These are phyloP conservation scores for Eurotiales sp. DNA, from an alignment of 2,329 filamentous ascomycete genomes.

Conservation along the genomic window DNA sequence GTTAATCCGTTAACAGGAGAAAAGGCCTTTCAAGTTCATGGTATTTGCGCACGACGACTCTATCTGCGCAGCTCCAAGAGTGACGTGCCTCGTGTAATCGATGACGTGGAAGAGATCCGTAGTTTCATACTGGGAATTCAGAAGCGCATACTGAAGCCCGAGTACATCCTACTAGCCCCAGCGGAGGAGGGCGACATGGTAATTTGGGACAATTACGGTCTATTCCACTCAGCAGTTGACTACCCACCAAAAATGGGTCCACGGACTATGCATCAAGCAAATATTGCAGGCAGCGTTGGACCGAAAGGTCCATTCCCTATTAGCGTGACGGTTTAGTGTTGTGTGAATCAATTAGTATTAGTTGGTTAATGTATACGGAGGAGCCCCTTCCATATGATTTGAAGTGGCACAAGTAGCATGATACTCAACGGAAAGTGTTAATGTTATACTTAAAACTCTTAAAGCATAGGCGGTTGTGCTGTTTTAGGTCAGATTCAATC, in stretches of 20 bases:
- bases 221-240: slow-evolving; percentile 44
- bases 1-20: slow-evolving; percentile 42
- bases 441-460: no score
- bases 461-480: no score
- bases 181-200: slow-evolving; percentile 44
- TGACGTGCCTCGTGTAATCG: background rate
- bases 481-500: no score
- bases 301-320: slow-evolving; percentile 24
- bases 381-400: no score
- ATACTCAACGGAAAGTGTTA: no score
- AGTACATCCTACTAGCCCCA: slow-evolving; percentile 38
- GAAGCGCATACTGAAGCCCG: slow-evolving; percentile 25
- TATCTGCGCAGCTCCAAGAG: slow-evolving; percentile 2
- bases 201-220: slow-evolving; percentile 44
- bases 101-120: slow-evolving; percentile 8
- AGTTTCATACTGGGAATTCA: slow-evolving; percentile 6
- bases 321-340: background rate
- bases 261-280: slow-evolving; percentile 47
- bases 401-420: no score
- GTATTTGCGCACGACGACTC: slow-evolving; percentile 37
- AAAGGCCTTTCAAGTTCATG: slow-evolving; percentile 44
- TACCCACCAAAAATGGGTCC: slow-evolving; percentile 38
- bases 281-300: slow-evolving; percentile 35
- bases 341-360: no score
- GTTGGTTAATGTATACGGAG: no score